These are phyloP conservation scores for Marasmius oreades DNA, from an alignment of 1,284 basidiomycete species.

Conservation along the genomic window DNA sequence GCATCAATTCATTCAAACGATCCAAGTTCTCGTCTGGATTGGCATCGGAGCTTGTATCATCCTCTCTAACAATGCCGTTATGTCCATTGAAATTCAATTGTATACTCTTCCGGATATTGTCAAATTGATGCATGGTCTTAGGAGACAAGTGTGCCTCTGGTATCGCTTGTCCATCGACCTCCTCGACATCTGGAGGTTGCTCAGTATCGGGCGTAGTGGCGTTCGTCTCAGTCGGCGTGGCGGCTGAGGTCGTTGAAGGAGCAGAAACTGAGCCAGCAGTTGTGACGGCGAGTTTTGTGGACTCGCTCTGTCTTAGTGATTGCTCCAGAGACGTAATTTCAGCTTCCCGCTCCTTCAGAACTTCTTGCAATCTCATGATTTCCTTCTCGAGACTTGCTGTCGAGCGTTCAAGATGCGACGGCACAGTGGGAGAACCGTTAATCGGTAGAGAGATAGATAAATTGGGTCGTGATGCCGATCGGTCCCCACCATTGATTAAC, in stretches of 20 bases:
- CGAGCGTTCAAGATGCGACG: slow-evolving; percentile 60
- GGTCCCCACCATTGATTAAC: slow-evolving; percentile 18
- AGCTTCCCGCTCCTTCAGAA: slow-evolving; percentile 82
- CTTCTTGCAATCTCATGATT: slow-evolving; percentile 87
- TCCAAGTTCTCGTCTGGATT: slow-evolving; percentile 69
- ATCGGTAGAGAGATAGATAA: slow-evolving; percentile 57
- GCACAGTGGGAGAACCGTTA: slow-evolving; percentile 27
- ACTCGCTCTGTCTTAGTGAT: slow-evolving; percentile 53
- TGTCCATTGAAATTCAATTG: slow-evolving; percentile 44
- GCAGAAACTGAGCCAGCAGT: background rate
- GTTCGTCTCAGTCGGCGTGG: slow-evolving; percentile 15
- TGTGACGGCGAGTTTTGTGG: slow-evolving; percentile 1
- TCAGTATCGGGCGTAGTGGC: slow-evolving; percentile 21
- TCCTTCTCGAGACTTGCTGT: slow-evolving; percentile 85
- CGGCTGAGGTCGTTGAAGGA: slow-evolving; percentile 2
- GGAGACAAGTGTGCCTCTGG: slow-evolving; percentile 51
- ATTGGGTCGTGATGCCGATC: slow-evolving; percentile 41
- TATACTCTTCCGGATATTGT: slow-evolving; percentile 64
- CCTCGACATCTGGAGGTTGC: slow-evolving; percentile 8
- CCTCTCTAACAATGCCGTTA: slow-evolving; percentile 20
- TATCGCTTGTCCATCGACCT: slow-evolving; percentile 24
- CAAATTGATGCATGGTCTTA: slow-evolving; percentile 66
- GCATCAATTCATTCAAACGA: slow-evolving; percentile 83
- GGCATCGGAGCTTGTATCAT: slow-evolving; percentile 29
- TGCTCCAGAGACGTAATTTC: slow-evolving; percentile 80